phyloP scores from a whole-genome alignment of 371 early-diverging fungal species.

The Rhizopus delemar region DNA sequence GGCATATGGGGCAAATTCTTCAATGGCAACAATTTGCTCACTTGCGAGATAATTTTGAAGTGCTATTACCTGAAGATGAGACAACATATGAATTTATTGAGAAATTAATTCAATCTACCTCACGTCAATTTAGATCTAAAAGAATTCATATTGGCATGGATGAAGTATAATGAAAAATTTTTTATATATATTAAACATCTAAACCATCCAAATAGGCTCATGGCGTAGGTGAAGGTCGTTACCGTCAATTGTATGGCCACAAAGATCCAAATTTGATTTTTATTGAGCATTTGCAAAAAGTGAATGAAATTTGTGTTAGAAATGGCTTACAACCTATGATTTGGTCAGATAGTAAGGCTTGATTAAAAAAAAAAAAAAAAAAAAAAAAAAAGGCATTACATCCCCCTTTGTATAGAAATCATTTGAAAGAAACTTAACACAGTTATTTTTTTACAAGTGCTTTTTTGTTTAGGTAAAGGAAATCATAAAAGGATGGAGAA shows the following conservation, averaged over 20 bases:
- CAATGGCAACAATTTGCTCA: constrained; percentile 85
- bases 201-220: constrained; percentile 47
- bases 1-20: constrained; percentile 85
- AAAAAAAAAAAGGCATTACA: neutral
- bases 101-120: constrained; percentile 66
- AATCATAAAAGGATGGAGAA: neutral
- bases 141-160: constrained; percentile 89
- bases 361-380: neutral
- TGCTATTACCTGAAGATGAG: constrained; percentile 67
- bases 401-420: neutral
- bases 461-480: constrained; percentile 58
- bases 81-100: constrained; percentile 81
- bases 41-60: constrained; percentile 81
- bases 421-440: neutral
- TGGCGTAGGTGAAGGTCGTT: constrained; percentile 85
- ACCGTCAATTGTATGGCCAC: constrained; percentile 71
- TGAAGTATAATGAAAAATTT: constrained; percentile 46
- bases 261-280: constrained; percentile 77
- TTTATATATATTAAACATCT: neutral
- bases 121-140: constrained; percentile 72
- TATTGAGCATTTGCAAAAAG: constrained; percentile 72
- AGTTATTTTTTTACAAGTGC: constrained; percentile 40
- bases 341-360: constrained; percentile 82
- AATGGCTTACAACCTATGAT: constrained; percentile 74
- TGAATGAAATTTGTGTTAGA: constrained; percentile 68